These are phyloP conservation scores for Cercospora citrullina DNA, from an alignment of 2,329 filamentous ascomycete genomes.

Conservation along the genomic window DNA sequence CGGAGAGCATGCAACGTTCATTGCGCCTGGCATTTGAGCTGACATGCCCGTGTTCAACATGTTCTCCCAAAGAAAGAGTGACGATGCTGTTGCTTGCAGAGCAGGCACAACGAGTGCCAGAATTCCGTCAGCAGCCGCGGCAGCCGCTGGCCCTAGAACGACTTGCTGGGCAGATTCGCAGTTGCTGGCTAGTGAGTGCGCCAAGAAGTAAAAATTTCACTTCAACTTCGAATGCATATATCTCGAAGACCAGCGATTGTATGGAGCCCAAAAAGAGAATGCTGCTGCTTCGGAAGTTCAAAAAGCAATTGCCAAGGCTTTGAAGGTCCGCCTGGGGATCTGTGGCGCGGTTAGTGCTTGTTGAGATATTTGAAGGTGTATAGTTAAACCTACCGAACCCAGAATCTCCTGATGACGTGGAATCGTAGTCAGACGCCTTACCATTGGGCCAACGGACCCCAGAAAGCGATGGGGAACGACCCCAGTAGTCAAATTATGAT, in stretches of 20 bases:
- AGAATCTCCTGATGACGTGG: constrained; percentile 1
- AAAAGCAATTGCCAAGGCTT: neutral
- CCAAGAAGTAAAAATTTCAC: neutral
- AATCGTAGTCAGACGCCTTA: constrained; percentile 9
- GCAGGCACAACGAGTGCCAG: neutral
- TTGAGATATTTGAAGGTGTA: too few relatives aligned
- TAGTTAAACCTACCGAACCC: neutral
- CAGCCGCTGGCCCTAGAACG: neutral
- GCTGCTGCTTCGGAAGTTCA: neutral
- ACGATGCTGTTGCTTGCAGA: neutral
- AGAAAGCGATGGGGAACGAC: neutral
- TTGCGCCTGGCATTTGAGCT: too few relatives aligned
- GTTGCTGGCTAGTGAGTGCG: too few relatives aligned
- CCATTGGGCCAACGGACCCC: constrained; percentile 1
- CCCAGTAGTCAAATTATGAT: too few relatives aligned
- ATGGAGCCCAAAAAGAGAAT: neutral
- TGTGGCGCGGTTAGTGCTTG: too few relatives aligned
- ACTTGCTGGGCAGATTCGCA: too few relatives aligned
- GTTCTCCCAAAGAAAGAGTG: too few relatives aligned
- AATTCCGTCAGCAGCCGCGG: neutral
- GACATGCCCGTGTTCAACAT: too few relatives aligned
- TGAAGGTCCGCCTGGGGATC: neutral
- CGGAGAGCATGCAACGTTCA: too few relatives aligned
- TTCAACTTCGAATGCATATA: neutral
- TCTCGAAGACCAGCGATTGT: neutral